Base-by-base conservation (phyloP, 192 early-diverging fungal species). In the Umbelopsis sp. region DNA sequence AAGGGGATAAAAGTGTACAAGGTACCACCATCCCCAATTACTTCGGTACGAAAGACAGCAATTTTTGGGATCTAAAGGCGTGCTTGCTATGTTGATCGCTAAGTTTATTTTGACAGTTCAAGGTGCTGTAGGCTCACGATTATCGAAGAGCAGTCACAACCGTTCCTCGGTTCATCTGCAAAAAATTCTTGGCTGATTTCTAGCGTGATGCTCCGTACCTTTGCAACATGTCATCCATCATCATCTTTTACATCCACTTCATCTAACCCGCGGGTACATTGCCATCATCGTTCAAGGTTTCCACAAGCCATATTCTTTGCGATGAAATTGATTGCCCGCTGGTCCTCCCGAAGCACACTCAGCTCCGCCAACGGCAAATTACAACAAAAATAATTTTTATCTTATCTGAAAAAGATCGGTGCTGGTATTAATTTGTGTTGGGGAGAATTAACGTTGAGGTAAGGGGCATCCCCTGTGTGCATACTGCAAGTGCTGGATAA, bases 21-120 rank as follows among this genome's bases (percentile, higher is more conserved):
- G 56, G 56, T 62, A 62, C 31, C 31, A 34, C 56, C 14, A 62
- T 62, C 56, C 56, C 56, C 56, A 62, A 62, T 62, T 12, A 20
- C 20, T 34, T 8, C 56, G 56, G 56, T n/a, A 32, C 26, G 56
- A 32, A 62, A 62, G 56, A 26, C 56, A 62, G 56, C 56, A 62
- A 22, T 34, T 62, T 41, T 41, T 41, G 38, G 38, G 38, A 41
- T 11, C 8, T 62, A 62, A 62, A 62, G 32, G 24, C 20, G 24
- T 20, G 29, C 56, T 31, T n/a, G n/a, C n/a, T n/a, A n/a, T n/a
- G 34, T 62, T 9, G 56, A 26, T 22, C 31, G 26, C 17, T 62
- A 22, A 41, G 56, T 14, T 22, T 62, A n/a, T 62, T 62, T 62
- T 62, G 56, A 62, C 56, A 62, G 56, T 26, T 32, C 17, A 53